Evolutionary conservation across 1,284 basidiomycete species (phyloP), one percentile per base, ranked within the genome.

Genomic region (Cryptococcus sp.): DNA sequence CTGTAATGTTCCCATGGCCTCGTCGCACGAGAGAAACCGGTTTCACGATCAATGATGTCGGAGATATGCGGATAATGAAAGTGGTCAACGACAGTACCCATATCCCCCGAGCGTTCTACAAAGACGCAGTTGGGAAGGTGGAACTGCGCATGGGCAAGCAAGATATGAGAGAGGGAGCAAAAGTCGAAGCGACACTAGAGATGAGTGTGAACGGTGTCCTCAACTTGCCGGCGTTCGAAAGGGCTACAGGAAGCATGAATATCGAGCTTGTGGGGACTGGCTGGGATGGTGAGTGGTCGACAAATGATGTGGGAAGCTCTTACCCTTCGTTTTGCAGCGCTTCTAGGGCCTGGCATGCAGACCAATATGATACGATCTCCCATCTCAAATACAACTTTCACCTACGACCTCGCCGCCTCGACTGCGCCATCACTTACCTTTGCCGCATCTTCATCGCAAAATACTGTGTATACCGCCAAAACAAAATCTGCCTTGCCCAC

Each of bases 211-310:
- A 54, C 5, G 47, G 39, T 26, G 64, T 26, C 15, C 37, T 72
- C 15, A 63, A 61, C 11, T 23, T 72, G 48, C 70, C 70, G 0
- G 17, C 34, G 2, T 64, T 72, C 46, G 54, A 55, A 23, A 53
- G 47, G 1, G 61, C 48, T 16, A 54, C 39, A 16, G 70, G 67
- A 1, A 54, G 49, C 5, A 41, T 69, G 40, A 55, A 45, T 1
- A 64, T 73, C 2, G 68, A 71, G 49, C 58, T 74, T 2, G 40
- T 46, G 0, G 68, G 70, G 6, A 55, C 61, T 15, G 63, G 63
- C 16, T 74, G 70, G 70, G 53, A 62, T 16, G 58, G 72, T 74
- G 46, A 64, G 67, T 70, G 3, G 1, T 20, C 17, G 15, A 46
- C 22, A 29, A 22, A 25, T 13, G 8, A 50, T n/a, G 4, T 19